Evolutionary conservation across 2,329 filamentous ascomycete species (phyloP), one percentile per base, ranked within the genome.

Genomic region (Mycocentrospora acerina): DNA sequence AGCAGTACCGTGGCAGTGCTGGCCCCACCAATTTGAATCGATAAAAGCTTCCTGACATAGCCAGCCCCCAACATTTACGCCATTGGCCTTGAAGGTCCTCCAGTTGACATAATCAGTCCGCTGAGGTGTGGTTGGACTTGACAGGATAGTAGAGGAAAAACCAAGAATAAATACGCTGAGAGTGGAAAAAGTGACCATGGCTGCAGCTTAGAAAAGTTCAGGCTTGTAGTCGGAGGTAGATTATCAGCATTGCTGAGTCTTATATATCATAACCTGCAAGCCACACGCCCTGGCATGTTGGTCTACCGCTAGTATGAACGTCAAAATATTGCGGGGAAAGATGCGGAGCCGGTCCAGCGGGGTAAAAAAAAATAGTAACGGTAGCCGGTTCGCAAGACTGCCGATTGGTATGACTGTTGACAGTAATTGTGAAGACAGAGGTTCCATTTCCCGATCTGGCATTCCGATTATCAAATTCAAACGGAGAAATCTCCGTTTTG

Each of bases 41-140:
- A 53, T 43, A 10, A 32, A 42, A n/a, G 39, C 32, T 32, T 67
- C 62, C 38, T 62, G 50, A 16, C 48, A 51, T 3, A 67, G 44
- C 63, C 64, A 67, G 25, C 57, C 53, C 12, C 62, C 60, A 7
- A 67, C 50, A 26, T 62, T 62, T 18, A 37, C 44, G 2, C 46
- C 44, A 7, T 36, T 42, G 25, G 46, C 46, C 26, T 50, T 50
- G 35, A 44, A 47, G 11, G 44, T 36, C 15, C 26, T 44, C 46
- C 46, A 50, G 24, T 50, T 19, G 16, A 47, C 35, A n/a, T n/a
- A n/a, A n/a, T n/a, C n/a, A n/a, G n/a, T n/a, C n/a, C n/a, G n/a
- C 13, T 29, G 27, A 19, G 13, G 4, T 24, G 34, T 24, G 18
- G 24, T 42, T 2, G 40, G 35, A 12, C 11, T 35, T 4, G 35